Percentiles rank a stretch among this genome's conserved stretches.
These are phyloP conservation scores for Trichocladium uniseriatum DNA, from an alignment of 495 filamentous ascomycete genomes.

Conservation along the genomic window DNA sequence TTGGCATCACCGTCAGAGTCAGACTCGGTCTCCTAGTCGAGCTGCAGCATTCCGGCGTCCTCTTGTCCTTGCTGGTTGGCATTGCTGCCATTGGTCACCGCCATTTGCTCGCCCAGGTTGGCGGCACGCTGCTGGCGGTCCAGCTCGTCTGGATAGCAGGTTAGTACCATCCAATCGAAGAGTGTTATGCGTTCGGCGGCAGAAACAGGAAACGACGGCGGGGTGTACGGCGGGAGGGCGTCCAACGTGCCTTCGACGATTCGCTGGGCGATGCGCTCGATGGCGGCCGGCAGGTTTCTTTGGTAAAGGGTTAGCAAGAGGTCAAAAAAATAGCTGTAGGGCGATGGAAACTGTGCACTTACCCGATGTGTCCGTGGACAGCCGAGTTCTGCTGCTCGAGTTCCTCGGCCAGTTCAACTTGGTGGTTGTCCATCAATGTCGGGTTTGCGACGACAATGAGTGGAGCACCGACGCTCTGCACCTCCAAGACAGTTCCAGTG, in stretches of 20 bases:
- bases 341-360: slow-evolving; percentile 15
- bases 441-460: slow-evolving; percentile 83
- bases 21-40: slow-evolving; percentile 11
- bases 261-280: slow-evolving; percentile 13
- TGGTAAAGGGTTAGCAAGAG: neutral
- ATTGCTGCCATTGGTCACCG: neutral
- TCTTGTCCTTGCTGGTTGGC: neutral
- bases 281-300: slow-evolving; percentile 24
- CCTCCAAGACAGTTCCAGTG: slow-evolving; percentile 82
- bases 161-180: slow-evolving; percentile 33
- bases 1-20: neutral
- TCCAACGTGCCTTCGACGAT: slow-evolving; percentile 23
- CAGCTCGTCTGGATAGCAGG: slow-evolving; percentile 27
- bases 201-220: slow-evolving; percentile 23
- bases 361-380: slow-evolving; percentile 57
- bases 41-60: slow-evolving; percentile 3
- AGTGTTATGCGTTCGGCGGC: slow-evolving; percentile 23
- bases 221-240: slow-evolving; percentile 20
- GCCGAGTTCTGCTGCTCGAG: slow-evolving; percentile 61
- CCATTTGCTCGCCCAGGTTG: neutral
- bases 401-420: slow-evolving; percentile 72
- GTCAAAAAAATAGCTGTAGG: neutral
- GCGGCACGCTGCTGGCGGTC: slow-evolving; percentile 14
- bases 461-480: slow-evolving; percentile 53
- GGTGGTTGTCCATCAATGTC: slow-evolving; percentile 79